phyloP scores from a whole-genome alignment of 495 filamentous ascomycete species.

The Penicillium fimorum region DNA sequence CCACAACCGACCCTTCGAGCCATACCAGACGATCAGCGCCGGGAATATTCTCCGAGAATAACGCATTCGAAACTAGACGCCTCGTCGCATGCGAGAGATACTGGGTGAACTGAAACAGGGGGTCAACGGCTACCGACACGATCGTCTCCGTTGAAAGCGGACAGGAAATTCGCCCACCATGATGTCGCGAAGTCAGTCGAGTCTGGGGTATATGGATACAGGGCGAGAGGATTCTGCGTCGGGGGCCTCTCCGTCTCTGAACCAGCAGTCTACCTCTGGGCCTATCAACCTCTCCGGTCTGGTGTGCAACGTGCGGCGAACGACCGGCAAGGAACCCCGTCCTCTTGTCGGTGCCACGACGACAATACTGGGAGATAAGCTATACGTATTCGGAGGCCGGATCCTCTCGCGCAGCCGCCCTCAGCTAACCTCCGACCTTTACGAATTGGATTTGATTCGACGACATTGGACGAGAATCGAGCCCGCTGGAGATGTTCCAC shows the following conservation, averaged over 20 bases:
- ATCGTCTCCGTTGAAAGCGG: conserved; percentile 3
- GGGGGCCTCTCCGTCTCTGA: conserved; percentile 33
- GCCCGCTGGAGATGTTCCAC: conserved; percentile 76
- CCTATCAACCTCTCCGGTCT: conserved; percentile 74
- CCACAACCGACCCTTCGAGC: conserved; percentile 14
- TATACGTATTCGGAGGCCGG: conserved; percentile 94
- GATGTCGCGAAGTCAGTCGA: conserved; percentile 50
- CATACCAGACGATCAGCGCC: conserved; percentile 12
- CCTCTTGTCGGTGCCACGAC: conserved; percentile 93
- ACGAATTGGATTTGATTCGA: conserved; percentile 86
- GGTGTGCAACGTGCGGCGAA: conserved; percentile 90
- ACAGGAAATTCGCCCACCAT: conserved; percentile 17
- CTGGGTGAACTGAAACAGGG: background rate
- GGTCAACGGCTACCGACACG: conserved; percentile 2
- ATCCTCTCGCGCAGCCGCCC: conserved; percentile 79
- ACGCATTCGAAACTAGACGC: conserved; percentile 1
- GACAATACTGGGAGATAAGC: conserved; percentile 87
- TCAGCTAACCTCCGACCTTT: conserved; percentile 81
- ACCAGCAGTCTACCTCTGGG: conserved; percentile 42
- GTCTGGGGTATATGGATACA: conserved; percentile 39
- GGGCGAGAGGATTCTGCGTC: conserved; percentile 36
- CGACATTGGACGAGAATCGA: conserved; percentile 93
- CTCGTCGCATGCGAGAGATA: conserved; percentile 12
- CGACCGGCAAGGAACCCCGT: conserved; percentile 87
- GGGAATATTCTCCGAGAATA: conserved; percentile 9